A percentile compares a stretch with the other conserved stretches of the same genome.
These are phyloP conservation scores for Myriosclerotinia scirpicola DNA, from an alignment of 2,329 filamentous ascomycete species.

Conservation along the genomic window DNA sequence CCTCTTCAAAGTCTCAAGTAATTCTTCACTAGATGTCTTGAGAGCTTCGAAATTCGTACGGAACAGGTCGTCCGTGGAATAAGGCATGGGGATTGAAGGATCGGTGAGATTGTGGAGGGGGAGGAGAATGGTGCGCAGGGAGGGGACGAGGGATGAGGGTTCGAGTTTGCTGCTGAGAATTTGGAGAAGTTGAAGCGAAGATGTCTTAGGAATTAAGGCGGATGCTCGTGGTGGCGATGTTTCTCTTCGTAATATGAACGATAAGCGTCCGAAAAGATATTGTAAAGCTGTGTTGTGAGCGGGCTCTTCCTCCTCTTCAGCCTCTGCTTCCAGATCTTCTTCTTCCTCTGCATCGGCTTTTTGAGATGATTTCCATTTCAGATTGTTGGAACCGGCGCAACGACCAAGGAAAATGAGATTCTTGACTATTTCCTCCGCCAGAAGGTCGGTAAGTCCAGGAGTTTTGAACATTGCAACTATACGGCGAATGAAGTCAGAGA, in stretches of 20 bases:
- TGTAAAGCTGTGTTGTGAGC: conserved; percentile 55
- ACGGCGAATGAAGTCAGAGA: conserved; percentile 58
- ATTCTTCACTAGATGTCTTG: conserved; percentile 68
- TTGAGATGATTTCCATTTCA: conserved; percentile 47
- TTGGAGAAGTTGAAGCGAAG: conserved; percentile 72
- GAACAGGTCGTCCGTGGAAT: conserved; percentile 69
- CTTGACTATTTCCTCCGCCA: conserved; percentile 77
- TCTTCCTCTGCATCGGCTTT: conserved; percentile 45
- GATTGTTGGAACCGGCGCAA: conserved; percentile 58
- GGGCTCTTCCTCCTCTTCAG: conserved; percentile 41
- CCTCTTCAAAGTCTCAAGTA: conserved; percentile 80
- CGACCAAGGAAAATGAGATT: conserved; percentile 80
- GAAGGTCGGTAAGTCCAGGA: conserved; percentile 64
- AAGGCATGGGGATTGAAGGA: conserved; percentile 68
- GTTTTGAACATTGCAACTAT: conserved; percentile 58
- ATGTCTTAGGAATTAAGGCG: conserved; percentile 70
- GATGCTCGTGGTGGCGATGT: conserved; percentile 59
- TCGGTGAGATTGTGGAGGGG: conserved; percentile 85
- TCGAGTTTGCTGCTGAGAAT: conserved; percentile 65
- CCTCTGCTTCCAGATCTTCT: conserved; percentile 41
- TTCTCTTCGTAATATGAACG: conserved; percentile 76
- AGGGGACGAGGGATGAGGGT: conserved; percentile 56
- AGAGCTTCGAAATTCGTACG: conserved; percentile 68
- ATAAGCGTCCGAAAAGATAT: conserved; percentile 77
- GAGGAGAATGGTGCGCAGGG: conserved; percentile 62